Base-by-base conservation (phyloP, 805 yeast species). In the Komagataella ulmi region DNA sequence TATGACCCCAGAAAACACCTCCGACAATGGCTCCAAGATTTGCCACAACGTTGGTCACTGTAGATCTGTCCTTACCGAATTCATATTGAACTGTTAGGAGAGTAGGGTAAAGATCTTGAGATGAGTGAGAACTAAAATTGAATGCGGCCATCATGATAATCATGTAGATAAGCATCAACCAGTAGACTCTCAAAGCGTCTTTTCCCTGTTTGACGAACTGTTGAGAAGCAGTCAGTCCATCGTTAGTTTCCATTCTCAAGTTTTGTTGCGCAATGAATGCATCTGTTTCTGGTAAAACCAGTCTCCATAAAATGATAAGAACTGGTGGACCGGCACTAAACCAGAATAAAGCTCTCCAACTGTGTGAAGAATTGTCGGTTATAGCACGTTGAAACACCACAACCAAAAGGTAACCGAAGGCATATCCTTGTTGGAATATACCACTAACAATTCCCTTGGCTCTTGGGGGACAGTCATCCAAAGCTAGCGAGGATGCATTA, bases 361-460 rank as follows among this genome's bases (percentile, higher is more conserved):
- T 10, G 53, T 77, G 71, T 1, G 67, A 57, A 3, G 81, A 68
- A 53, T 72, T 75, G 59, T 74, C 77, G 7, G 76, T 78, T 54
- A 83, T 75, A 40, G 83, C 84, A 62, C 88, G 71, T 54, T 77
- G 76, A 67, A 81, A 83, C 21, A 81, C 70, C 49, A 81, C 85
- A 5, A 81, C 87, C 54, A 82, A 61, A 23, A 83, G 65, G 58
- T 81, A 82, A 21, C 89, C 89, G 49, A 83, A 73, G 0, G 85
- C 83, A 57, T 83, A 88, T 54, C 95, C 95, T 63, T 86, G 85
- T 65, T 87, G 95, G 61, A 88, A 77, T 46, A 85, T 64, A 49
- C 87, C 88, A 43, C 82, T 75, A 49, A 82, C 65, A 53, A 81
- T 70, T 48, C 86, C 83, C 65, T 78, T 69, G 40, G 83, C 77